A percentile compares a stretch with the other conserved stretches of the same genome.
Conservation (phyloP, 805 yeast genomes). For the Candida silvicultrix region DNA sequence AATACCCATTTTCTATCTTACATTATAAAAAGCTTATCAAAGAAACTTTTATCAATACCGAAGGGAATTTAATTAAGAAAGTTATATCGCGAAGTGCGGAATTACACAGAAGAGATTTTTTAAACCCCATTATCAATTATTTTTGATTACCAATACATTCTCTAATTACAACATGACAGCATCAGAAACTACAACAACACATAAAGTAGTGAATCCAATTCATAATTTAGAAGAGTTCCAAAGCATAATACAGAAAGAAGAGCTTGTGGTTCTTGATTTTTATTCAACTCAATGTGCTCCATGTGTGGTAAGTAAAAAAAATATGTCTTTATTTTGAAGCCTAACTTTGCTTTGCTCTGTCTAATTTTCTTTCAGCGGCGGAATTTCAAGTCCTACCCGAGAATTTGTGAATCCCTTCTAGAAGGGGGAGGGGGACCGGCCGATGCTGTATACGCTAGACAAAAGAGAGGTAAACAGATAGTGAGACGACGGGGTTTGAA, state of each 20-base stretch:
- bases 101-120: background rate
- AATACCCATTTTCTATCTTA: no score
- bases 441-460: no score
- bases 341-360: no score
- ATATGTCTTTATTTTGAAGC: background rate
- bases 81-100: background rate
- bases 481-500: no score
- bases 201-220: slow-evolving; percentile 2
- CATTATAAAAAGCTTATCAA: no score
- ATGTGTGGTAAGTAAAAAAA: slow-evolving; percentile 13
- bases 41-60: no score
- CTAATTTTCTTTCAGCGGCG: no score
- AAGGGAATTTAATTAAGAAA: no score
- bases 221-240: slow-evolving; percentile 9
- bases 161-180: background rate
- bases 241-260: slow-evolving; percentile 4
- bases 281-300: slow-evolving; percentile 21
- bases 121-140: background rate
- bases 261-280: slow-evolving; percentile 17
- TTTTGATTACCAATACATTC: background rate
- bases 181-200: background rate
- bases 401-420: no score
- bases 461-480: no score
- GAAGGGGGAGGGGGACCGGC: no score
- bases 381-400: background rate